Conservation (phyloP, 2,329 filamentous ascomycete genomes). For the Knoxdaviesia proteae region DNA sequence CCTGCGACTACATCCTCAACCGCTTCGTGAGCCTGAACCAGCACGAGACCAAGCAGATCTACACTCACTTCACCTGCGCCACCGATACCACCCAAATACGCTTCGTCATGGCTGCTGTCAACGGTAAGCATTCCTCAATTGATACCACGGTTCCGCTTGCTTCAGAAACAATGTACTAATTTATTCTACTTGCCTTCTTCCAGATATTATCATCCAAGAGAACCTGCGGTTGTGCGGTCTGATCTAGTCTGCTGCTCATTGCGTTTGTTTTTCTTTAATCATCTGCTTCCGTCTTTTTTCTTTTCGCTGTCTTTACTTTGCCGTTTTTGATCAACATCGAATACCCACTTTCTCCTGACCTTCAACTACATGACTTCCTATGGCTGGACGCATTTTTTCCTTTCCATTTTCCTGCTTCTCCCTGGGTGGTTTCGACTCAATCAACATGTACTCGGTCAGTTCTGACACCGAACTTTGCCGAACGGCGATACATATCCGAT, state of each 20-base stretch:
- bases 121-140: constrained; percentile 40
- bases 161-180: constrained; percentile 11
- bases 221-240: constrained; percentile 92
- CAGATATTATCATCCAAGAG: constrained; percentile 99
- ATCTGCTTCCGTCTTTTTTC: constrained; percentile 10
- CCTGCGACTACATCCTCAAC: constrained; percentile 98
- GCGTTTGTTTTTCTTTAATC: constrained; percentile 13
- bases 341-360: constrained; percentile 5
- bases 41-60: constrained; percentile 98
- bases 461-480: too few relatives aligned
- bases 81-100: constrained; percentile 98
- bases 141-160: background rate
- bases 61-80: constrained; percentile 97
- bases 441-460: too few relatives aligned
- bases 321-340: constrained; percentile 4
- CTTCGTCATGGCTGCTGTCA: constrained; percentile 99
- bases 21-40: constrained; percentile 96
- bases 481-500: too few relatives aligned
- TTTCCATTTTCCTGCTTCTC: too few relatives aligned
- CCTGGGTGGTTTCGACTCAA: too few relatives aligned
- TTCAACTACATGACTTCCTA: constrained; percentile 1
- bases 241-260: constrained; percentile 40
- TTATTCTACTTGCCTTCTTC: constrained; percentile 5
- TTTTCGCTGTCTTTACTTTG: constrained; percentile 9
- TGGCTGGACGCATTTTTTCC: too few relatives aligned